A percentile compares a stretch with the other conserved stretches of the same genome.
Evolutionary conservation across 345 rosid genomes (phyloP).

Genomic region (Salix brachista): DNA sequence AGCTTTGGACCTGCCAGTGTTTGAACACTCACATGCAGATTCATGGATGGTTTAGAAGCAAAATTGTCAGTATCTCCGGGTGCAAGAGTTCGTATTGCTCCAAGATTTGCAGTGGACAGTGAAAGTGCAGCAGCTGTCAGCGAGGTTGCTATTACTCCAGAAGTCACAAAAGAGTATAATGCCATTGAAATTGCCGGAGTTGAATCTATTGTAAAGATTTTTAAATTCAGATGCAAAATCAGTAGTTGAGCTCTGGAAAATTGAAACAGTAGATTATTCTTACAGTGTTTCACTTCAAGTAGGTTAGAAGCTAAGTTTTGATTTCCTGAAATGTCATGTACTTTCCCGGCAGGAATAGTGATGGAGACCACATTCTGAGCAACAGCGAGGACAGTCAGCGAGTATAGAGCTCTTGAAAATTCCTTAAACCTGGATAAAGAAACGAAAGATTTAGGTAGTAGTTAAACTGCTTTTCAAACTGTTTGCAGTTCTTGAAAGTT

Average conservation of each 20-base stretch:
- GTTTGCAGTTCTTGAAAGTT: slow-evolving; percentile 2
- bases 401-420: slow-evolving; percentile 47
- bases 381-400: slow-evolving; percentile 32
- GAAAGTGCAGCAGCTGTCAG: slow-evolving; percentile 44
- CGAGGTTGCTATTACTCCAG: slow-evolving; percentile 46
- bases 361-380: slow-evolving; percentile 30
- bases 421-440: slow-evolving; percentile 36
- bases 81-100: slow-evolving; percentile 21
- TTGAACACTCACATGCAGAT: slow-evolving; percentile 35
- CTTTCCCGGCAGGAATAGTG: slow-evolving; percentile 39
- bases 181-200: slow-evolving; percentile 42
- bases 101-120: slow-evolving; percentile 41
- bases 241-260: neutral
- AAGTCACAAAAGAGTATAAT: slow-evolving; percentile 47
- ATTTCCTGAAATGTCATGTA: slow-evolving; percentile 49
- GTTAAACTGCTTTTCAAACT: slow-evolving; percentile 7
- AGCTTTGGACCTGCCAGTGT: neutral
- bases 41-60: slow-evolving; percentile 36
- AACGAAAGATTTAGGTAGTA: neutral
- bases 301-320: slow-evolving; percentile 39
- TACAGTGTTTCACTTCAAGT: slow-evolving; percentile 46
- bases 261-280: slow-evolving; percentile 3
- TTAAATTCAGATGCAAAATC: slow-evolving; percentile 12
- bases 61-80: slow-evolving; percentile 11
- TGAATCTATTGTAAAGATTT: slow-evolving; percentile 24